Evolutionary conservation across 805 yeast genomes (phyloP), one percentile per base, ranked within the genome.

Genomic region (Metschnikowia chrysomelidarum): DNA sequence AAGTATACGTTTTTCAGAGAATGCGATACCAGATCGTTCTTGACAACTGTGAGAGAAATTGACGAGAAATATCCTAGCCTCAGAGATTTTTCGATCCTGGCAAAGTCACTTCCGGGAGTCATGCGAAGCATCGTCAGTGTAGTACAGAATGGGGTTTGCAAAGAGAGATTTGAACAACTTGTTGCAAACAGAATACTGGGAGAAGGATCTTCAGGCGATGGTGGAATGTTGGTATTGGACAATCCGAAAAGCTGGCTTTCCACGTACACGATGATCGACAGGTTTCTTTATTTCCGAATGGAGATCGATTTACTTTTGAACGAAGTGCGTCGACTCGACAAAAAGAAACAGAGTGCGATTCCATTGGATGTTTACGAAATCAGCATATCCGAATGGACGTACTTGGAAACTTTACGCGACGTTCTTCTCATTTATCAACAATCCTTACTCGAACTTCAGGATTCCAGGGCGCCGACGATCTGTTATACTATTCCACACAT

Each of bases 171-270:
- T 17, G 7, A 4, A 10, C 9, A 27, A 10, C 6, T 9, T 15
- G 21, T 9, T 12, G 13, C 4, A 15, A 9, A 8, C 5, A 15
- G 16, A 6, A 5, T 5, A 7, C n/a, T 6, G 15, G 17, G 11
- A 24, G 20, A 27, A n/a, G n/a, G n/a, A 11, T 5, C 19, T 19
- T 17, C 10, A 5, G 12, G 4, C 14, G 29, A 13, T 9, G 10
- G 10, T 6, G 14, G 4, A 17, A 27, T 4, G 4, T 17, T 27
- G 7, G 14, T 27, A 7, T 4, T 10, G 13, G 13, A 8, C 22
- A 9, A 13, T 11, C 22, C 11, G 22, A 4, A 21, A 18, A 21
- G 14, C n/a, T 17, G 30, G 30, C 30, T 27, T 18, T 27, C 30
- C 4, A 27, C 22, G 9, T 27, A 13, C 12, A 17, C 17, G 22